Percentiles rank a stretch among this genome's conserved stretches.
Conservation (phyloP, 2,329 filamentous ascomycete species). For the Calonectria pseudoreteaudii region DNA sequence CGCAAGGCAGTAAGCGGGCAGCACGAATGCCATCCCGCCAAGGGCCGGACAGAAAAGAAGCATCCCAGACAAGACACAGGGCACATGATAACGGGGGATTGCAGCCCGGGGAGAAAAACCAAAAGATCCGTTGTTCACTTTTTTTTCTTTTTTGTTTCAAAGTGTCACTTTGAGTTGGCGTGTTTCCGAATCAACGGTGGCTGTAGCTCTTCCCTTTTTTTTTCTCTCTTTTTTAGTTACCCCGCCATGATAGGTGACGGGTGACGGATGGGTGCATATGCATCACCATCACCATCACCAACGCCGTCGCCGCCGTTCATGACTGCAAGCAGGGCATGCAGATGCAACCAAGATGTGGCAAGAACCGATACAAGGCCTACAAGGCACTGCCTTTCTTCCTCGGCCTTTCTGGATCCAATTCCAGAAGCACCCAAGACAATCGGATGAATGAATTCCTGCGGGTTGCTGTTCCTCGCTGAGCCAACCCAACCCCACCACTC, state of each 20-base stretch:
- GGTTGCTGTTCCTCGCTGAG: neutral
- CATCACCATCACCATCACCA: neutral
- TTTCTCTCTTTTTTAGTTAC: neutral
- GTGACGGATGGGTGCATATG: neutral
- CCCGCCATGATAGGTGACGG: neutral
- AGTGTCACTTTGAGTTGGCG: neutral
- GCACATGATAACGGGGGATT: neutral
- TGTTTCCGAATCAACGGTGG: neutral
- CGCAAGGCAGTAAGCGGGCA: neutral
- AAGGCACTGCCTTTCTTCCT: neutral
- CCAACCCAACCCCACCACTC: slow-evolving; percentile 7
- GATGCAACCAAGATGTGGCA: neutral
- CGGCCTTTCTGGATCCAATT: neutral
- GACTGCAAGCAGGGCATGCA: neutral
- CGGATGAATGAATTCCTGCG: neutral
- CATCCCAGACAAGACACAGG: neutral
- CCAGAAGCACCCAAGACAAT: neutral
- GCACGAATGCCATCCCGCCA: neutral
- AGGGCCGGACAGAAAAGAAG: neutral
- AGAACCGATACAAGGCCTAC: neutral
- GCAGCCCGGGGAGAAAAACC: neutral
- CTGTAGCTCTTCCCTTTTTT: neutral
- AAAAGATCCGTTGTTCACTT: neutral
- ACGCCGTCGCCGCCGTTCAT: neutral
- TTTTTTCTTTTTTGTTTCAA: neutral